Evolutionary conservation across 768 basidiomycete species (phyloP).

Genomic region (Mycena leptocephala): DNA sequence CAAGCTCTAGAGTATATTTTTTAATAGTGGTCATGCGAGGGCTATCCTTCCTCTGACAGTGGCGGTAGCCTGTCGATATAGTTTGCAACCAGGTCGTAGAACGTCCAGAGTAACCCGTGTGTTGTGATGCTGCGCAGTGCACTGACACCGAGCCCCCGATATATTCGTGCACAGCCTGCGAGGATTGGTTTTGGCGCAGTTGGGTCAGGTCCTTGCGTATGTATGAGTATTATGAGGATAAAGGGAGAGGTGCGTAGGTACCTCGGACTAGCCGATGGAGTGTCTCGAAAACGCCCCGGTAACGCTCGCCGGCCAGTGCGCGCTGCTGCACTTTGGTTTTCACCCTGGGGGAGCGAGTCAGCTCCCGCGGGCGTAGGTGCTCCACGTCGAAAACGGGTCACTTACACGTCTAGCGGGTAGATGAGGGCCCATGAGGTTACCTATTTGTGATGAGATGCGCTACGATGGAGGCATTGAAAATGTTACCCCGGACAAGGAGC

Average conservation of each 20-base stretch:
- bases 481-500: conserved; percentile 88
- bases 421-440: conserved; percentile 91
- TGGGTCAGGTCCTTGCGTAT: conserved; percentile 79
- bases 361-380: neutral
- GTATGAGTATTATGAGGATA: neutral
- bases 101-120: conserved; percentile 94
- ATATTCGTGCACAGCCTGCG: conserved; percentile 87
- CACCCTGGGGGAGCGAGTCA: conserved; percentile 64
- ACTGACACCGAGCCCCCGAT: conserved; percentile 95
- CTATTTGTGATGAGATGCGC: conserved; percentile 51
- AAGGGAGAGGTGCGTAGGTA: conserved; percentile 45
- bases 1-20: conserved; percentile 31
- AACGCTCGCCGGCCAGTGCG: conserved; percentile 84
- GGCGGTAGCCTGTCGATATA: conserved; percentile 78
- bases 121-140: conserved; percentile 94
- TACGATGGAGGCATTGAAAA: conserved; percentile 41
- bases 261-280: conserved; percentile 87
- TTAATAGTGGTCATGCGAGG: neutral
- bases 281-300: conserved; percentile 82
- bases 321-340: conserved; percentile 98
- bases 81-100: conserved; percentile 86
- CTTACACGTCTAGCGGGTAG: conserved; percentile 95
- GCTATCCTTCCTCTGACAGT: conserved; percentile 24
- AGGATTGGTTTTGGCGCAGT: conserved; percentile 82
- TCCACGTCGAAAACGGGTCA: conserved; percentile 5